Evolutionary conservation across 202 grass and related monocot species (phyloP).

Genomic region (Elaeis oleifera): DNA sequence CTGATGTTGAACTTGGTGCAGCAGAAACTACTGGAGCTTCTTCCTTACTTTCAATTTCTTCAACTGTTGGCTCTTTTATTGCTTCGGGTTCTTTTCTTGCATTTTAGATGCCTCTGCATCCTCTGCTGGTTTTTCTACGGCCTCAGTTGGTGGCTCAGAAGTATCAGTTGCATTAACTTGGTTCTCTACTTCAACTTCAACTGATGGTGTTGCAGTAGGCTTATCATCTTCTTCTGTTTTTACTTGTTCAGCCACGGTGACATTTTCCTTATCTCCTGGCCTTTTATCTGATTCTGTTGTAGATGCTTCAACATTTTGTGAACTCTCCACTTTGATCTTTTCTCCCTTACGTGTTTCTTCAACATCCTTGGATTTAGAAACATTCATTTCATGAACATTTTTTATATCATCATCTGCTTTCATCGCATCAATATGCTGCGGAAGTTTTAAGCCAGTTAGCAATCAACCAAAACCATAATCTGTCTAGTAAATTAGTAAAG

Average conservation of each 20-base stretch:
- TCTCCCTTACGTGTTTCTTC: not conserved
- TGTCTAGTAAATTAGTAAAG: too few relatives aligned
- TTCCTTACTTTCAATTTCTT: not conserved
- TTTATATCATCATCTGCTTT: not conserved
- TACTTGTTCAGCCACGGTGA: too few relatives aligned
- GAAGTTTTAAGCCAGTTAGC: not conserved
- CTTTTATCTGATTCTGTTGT: too few relatives aligned
- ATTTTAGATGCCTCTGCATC: not conserved
- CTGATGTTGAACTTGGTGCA: not conserved
- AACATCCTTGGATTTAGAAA: not conserved
- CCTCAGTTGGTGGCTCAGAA: not conserved
- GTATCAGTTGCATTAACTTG: not conserved
- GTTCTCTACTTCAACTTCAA: not conserved
- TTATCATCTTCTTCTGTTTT: too few relatives aligned
- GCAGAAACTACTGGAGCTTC: conserved; percentile 2
- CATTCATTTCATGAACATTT: not conserved
- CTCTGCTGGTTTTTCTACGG: not conserved
- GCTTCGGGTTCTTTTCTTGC: not conserved
- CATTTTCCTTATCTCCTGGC: too few relatives aligned
- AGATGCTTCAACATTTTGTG: too few relatives aligned
- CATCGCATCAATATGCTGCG: not conserved
- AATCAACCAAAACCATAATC: not conserved
- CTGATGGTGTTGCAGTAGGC: not conserved
- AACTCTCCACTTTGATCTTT: too few relatives aligned
- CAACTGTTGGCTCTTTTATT: not conserved